Base-by-base conservation (phyloP, 768 basidiomycete species). In the Auricularia auricula-judae region DNA sequence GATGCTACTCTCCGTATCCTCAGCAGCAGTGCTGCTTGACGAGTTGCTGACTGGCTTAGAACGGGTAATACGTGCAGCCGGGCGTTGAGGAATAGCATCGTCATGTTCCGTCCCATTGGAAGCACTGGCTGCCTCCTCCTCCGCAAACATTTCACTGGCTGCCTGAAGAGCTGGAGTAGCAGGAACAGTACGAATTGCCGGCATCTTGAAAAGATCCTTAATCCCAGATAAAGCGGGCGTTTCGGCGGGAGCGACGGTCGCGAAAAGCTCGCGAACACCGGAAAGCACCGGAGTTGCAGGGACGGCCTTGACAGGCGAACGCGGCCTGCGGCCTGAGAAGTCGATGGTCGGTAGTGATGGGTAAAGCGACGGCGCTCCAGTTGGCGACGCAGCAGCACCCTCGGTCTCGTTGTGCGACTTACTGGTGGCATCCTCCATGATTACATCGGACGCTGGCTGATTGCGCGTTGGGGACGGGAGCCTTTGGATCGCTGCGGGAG, bases 401-500 rank as follows among this genome's bases (percentile, higher is more conserved):
- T 11, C 47, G 21, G 5, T 18, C 16, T 51, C 21, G 47, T 51
- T 16, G 47, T 5, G 18, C 18, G 14, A 21, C 47, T 51, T 1
- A 3, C 5, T 11, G 4, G 21, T 18, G 7, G 21, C 16, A 4
- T 51, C 47, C 47, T 51, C 47, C 14, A 51, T 21, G 0, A 51
- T 16, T 5, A 16, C 14, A 29, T 59, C 56, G 11, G 23, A 29
- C 8, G 23, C 23, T n/a, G 29, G 53, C n/a, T 54, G 53, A 18
- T 12, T 59, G 21, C 53, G 35, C 47, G 36, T 54, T 56, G 53
- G 61, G 21, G 61, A 62, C 34, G 34, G 63, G 4, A 29, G 63
- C 36, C 60, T 47, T 18, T 23, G 63, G 12, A 61, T 61, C 54
- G 81, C 68, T 73, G 77, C 67, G 80, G 81, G 64, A 83, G 68